A percentile compares a stretch with the other conserved stretches of the same genome.
Conservation (phyloP, 2,329 filamentous ascomycete species). For the Simplicillium aogashimaense region DNA sequence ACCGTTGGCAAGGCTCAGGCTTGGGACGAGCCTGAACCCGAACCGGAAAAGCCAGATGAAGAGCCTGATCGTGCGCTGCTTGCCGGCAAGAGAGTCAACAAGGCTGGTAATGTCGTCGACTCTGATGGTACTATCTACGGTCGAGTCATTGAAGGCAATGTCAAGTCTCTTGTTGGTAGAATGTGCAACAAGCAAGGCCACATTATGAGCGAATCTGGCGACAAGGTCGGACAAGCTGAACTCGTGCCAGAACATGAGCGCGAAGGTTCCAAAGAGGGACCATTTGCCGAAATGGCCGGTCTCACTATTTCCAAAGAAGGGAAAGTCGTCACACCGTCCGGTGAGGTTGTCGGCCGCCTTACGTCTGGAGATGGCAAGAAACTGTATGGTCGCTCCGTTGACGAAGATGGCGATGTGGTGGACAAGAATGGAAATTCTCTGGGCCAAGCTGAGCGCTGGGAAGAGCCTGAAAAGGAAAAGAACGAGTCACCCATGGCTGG, state of each 20-base stretch:
- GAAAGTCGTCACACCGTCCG: constrained; percentile 54
- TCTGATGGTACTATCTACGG: constrained; percentile 46
- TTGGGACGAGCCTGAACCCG: constrained; percentile 43
- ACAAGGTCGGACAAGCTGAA: constrained; percentile 58
- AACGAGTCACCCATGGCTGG: constrained; percentile 42
- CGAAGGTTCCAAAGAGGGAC: constrained; percentile 52
- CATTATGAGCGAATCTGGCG: constrained; percentile 63
- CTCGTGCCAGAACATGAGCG: constrained; percentile 58
- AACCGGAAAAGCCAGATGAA: constrained; percentile 42
- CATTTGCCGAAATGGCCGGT: constrained; percentile 56
- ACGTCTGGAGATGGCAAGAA: constrained; percentile 61
- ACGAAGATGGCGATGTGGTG: constrained; percentile 73
- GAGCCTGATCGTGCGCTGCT: constrained; percentile 49
- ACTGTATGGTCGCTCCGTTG: constrained; percentile 63
- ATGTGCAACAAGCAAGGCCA: constrained; percentile 65
- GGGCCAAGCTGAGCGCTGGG: constrained; percentile 50
- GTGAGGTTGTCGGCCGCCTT: constrained; percentile 64
- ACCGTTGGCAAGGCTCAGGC: constrained; percentile 57
- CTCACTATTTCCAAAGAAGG: constrained; percentile 60
- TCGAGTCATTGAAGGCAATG: constrained; percentile 56
- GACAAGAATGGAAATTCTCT: constrained; percentile 61
- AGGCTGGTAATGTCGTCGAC: constrained; percentile 54
- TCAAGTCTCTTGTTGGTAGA: constrained; percentile 52
- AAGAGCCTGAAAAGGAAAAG: constrained; percentile 42
- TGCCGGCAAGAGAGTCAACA: constrained; percentile 63